Evolutionary conservation across 352 stramenopile species (phyloP), one percentile per base, ranked within the genome.

Genomic region (Peronospora destructor): DNA sequence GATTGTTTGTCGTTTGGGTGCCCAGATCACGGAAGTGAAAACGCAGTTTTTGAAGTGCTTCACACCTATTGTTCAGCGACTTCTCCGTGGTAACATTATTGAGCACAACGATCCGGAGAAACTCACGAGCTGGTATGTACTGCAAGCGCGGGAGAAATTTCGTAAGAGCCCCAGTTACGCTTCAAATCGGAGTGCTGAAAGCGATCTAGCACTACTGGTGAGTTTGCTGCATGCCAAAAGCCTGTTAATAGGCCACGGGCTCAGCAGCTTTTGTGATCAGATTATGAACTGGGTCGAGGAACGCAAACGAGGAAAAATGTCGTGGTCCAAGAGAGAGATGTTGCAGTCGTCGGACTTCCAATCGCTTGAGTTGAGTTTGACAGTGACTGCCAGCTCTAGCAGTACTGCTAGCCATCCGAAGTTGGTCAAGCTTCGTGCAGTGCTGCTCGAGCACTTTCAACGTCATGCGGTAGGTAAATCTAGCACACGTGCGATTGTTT

Each of bases 401-500:
- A 58, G 61, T n/a, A 40, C 51, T 7, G 59, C 50, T 6, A 87
- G 74, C 21, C 81, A 94, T 26, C 82, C 84, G 0, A 94, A 94
- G 53, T 52, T 91, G 1, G 61, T 89, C 10, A 98, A 99, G 67
- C 81, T 98, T 40, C 85, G 83, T 12, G 66, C 95, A 35, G 77
- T 94, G 14, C 60, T 95, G 8, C 62, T 87, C n/a, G 83, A 96
- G 32, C 82, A 95, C 39, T 92, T 95, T 46, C 58, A 84, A 28
- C 74, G 83, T 11, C 80, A 95, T 60, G 49, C 68, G 3, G 56
- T 55, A 5, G 79, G 68, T 0, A 56, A 68, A 21, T 89, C 76
- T 29, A 96, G 77, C 30, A 98, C 95, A 4, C 72, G 95, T 9
- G 95, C 86, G 4, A 99, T 99, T 50, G 93, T 99, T 3, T 99